Base-by-base conservation (phyloP, 306 rosid genomes). In the Styphnolobium japonicum region DNA sequence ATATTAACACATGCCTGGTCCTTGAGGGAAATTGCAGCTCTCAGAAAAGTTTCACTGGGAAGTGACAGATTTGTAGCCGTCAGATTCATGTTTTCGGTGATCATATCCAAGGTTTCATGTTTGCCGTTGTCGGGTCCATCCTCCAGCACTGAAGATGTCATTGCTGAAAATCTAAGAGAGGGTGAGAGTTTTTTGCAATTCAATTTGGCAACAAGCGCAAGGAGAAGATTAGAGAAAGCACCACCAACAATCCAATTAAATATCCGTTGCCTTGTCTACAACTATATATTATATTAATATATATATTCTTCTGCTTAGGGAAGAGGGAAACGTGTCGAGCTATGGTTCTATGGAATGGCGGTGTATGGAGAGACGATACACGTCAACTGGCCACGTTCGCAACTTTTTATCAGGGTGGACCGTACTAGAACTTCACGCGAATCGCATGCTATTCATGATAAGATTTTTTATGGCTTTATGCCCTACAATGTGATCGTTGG, bases 11-110 rank as follows among this genome's bases (percentile, higher is more conserved):
- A 10, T 65, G 86, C 98, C 92, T 89, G 89, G 29, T 92, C 93
- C 82, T 94, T 92, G 53, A 94, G 93, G 46, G 97, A 84, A 53
- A 87, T 56, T 1, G 97, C 98, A 0, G 92, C 94, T 31, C 71
- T 76, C 18, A 89, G 87, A 49, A 92, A 79, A 8, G 85, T 73
- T 45, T 89, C 86, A 31, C 1, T 34, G 2, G 92, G 83, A 52
- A 92, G 80, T 18, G 88, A 68, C 62, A 85, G 67, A 29, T 69
- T 82, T 0, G 55, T 31, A 33, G 76, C 67, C 55, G 85, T 67
- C 4, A 72, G 90, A 85, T 84, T 76, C 22, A 80, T 52, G 39
- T 9, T 80, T 16, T 62, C 75, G 1, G 12, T 15, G 61, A 64
- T 58, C 83, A 71, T 77, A 80, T 86, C 89, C 0, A 88, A 76